Percentiles rank a stretch among this genome's conserved stretches.
phyloP scores from a whole-genome alignment of 1,284 basidiomycete genomes.

The Ustilago tritici region DNA sequence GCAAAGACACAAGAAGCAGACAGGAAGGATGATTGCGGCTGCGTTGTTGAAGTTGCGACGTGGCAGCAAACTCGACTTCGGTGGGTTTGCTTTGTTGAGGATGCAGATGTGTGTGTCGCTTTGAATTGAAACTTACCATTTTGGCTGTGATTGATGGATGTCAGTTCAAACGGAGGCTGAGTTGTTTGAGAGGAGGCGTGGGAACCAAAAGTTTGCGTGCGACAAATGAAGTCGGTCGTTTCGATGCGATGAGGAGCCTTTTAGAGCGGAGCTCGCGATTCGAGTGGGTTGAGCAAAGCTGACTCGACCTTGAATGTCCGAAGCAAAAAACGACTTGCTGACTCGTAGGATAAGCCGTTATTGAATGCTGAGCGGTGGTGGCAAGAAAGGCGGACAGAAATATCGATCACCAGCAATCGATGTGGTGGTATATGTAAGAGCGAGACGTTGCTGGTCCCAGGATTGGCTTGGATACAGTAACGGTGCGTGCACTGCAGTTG shows the following conservation, averaged over 20 bases:
- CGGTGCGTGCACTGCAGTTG: not conserved
- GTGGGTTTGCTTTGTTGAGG: not conserved
- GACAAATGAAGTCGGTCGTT: conserved; percentile 17
- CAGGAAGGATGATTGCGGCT: conserved; percentile 7
- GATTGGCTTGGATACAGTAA: not conserved
- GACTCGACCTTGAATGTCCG: not conserved
- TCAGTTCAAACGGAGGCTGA: not conserved
- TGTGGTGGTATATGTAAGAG: not conserved
- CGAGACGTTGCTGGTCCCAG: not conserved
- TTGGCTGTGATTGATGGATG: not conserved
- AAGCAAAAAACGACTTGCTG: not conserved
- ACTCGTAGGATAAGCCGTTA: not conserved
- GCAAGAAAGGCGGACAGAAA: not conserved
- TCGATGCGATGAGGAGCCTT: not conserved
- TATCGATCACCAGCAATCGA: not conserved
- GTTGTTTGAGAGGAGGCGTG: not conserved
- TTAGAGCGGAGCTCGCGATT: not conserved
- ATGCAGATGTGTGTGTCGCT: not conserved
- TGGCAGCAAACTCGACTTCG: not conserved
- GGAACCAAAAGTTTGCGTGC: not conserved
- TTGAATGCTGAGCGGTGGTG: not conserved
- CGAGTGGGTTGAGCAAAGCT: not conserved
- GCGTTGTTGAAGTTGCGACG: not conserved
- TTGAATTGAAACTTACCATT: conserved; percentile 15
- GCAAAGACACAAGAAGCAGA: not conserved